These are phyloP conservation scores for Diaporthe ampelina DNA, from an alignment of 2,329 filamentous ascomycete genomes.

Conservation along the genomic window DNA sequence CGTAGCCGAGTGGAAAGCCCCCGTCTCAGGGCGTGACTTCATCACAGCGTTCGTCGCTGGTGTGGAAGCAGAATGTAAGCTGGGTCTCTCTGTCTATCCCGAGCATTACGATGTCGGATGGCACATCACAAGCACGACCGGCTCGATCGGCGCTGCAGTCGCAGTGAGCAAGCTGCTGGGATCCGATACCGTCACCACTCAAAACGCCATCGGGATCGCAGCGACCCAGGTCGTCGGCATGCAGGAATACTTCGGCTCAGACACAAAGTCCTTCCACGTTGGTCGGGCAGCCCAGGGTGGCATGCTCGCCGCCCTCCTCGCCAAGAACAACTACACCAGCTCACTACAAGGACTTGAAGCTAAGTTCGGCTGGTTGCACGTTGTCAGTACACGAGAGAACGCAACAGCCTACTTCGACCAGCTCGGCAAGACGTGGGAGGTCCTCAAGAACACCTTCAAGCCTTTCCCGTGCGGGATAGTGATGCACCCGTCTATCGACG, in stretches of 20 bases:
- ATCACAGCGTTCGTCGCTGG: conserved; percentile 65
- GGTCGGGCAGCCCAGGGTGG: conserved; percentile 67
- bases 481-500: conserved; percentile 69
- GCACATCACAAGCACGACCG: conserved; percentile 68
- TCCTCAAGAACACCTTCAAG: conserved; percentile 67
- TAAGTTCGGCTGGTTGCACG: conserved; percentile 66
- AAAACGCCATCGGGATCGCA: conserved; percentile 66
- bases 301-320: conserved; percentile 56
- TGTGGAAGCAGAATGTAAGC: conserved; percentile 66
- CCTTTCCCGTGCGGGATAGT: conserved; percentile 71
- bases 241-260: conserved; percentile 67
- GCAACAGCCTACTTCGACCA: conserved; percentile 35
- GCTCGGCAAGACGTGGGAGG: conserved; percentile 59
- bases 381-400: conserved; percentile 56
- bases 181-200: conserved; percentile 55
- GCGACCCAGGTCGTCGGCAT: conserved; percentile 67
- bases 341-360: conserved; percentile 63
- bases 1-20: conserved; percentile 56
- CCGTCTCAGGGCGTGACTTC: conserved; percentile 60
- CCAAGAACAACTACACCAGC: conserved; percentile 63
- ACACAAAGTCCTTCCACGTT: conserved; percentile 69
- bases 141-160: conserved; percentile 66
- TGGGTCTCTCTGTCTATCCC: conserved; percentile 65
- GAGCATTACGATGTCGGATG: conserved; percentile 69
- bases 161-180: conserved; percentile 63